Evolutionary conservation across 257 asterid genomes (phyloP), one percentile per base, ranked within the genome.

Genomic region (Solanum clarkiae): DNA sequence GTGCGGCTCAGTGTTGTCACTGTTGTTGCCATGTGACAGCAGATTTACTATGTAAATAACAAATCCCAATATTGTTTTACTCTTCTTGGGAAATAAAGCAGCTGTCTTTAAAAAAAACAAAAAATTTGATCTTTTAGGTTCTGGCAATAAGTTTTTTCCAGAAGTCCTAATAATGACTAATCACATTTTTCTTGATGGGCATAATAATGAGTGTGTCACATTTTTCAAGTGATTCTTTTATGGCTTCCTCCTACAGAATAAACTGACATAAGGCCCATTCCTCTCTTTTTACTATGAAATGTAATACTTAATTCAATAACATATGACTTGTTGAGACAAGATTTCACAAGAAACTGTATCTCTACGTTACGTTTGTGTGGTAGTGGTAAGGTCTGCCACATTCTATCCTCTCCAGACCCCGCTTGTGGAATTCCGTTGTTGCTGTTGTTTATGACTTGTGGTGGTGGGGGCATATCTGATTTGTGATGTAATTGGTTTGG

Each of bases 371-470:
- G 29, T 26, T 26, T 26, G 29, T 26, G 29, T 1, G 29, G 2
- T 29, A 29, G 32, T 29, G 32, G 3, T 29, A 29, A 29, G 2
- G 3, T 29, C 32, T 29, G 3, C 32, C 2, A 32, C 36, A 32
- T 32, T 32, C 1, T 32, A 32, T 0, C 4, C 0, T 32, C 4
- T 32, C 4, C 36, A 32, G 0, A 32, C 0, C 36, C 1, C 36
- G 3, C 4, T 32, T 2, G 0, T 32, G 4, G 32, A 32, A 32
- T 32, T 32, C 4, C 0, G 36, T 32, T 32, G 36, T 3, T 32
- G 36, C 2, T 1, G 29, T 32, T 32, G 36, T 32, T 32, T 32
- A 32, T 32, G 36, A 32, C 36, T 32, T 32, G 4, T 32, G 2
- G 36, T 22, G 24, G 82, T 24, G 63, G 24, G 24, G 63, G 24